Conservation (phyloP, 2,329 filamentous ascomycete genomes). For the Cytospora mali region DNA sequence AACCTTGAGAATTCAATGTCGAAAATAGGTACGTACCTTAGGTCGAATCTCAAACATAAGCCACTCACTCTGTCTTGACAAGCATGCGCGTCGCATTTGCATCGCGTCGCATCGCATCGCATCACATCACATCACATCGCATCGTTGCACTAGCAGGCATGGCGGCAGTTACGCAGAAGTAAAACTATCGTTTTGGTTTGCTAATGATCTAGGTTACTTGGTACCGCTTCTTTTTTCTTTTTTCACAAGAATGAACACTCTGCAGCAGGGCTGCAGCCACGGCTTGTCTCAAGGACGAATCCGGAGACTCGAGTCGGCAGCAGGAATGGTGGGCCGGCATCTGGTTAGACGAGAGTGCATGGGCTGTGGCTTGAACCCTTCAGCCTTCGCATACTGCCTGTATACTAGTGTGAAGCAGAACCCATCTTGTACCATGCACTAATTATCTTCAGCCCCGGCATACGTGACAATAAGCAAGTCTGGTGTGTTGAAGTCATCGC, state of each 20-base stretch:
- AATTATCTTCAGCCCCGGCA: neutral
- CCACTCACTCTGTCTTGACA: too few relatives aligned
- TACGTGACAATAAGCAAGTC: neutral
- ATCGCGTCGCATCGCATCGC: constrained; percentile 25
- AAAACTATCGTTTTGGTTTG: constrained; percentile 1
- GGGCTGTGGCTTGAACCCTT: neutral
- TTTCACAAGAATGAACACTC: neutral
- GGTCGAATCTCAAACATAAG: neutral
- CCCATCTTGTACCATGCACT: neutral
- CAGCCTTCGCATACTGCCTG: neutral
- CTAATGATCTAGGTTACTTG: constrained; percentile 1
- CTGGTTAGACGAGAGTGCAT: neutral
- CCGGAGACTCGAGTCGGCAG: constrained; percentile 9
- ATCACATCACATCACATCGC: constrained; percentile 24
- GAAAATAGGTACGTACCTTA: neutral
- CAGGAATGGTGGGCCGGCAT: neutral
- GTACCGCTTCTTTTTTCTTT: neutral
- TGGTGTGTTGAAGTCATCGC: neutral
- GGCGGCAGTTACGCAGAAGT: constrained; percentile 1
- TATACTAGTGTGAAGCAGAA: too few relatives aligned
- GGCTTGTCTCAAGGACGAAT: constrained; percentile 3
- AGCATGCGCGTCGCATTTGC: constrained; percentile 5
- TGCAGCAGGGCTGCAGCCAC: constrained; percentile 5
- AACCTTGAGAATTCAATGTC: too few relatives aligned
- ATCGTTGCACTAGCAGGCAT: constrained; percentile 20